Conservation (phyloP, 805 yeast genomes). For the Wickerhamiella allomyrinae region DNA sequence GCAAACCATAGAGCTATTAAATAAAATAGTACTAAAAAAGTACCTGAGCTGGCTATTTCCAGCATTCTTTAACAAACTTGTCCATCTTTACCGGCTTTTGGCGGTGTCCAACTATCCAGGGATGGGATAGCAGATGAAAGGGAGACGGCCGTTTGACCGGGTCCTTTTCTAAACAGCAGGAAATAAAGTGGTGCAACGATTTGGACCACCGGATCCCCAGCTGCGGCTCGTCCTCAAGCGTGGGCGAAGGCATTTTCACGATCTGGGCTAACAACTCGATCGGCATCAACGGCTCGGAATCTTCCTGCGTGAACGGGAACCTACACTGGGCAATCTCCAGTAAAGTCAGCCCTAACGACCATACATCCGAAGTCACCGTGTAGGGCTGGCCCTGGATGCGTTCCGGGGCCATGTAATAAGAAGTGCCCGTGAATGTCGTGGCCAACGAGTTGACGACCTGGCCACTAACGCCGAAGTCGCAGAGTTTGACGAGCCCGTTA, state of each 20-base stretch:
- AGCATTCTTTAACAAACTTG: slow-evolving; percentile 60
- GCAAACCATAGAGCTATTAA: neutral
- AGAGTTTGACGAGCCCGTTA: slow-evolving; percentile 72
- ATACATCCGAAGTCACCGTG: slow-evolving; percentile 87
- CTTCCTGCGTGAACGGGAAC: slow-evolving; percentile 58
- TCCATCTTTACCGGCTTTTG: slow-evolving; percentile 69
- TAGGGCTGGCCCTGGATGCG: slow-evolving; percentile 91
- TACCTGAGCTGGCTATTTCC: slow-evolving; percentile 20
- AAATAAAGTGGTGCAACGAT: slow-evolving; percentile 68
- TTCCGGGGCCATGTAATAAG: slow-evolving; percentile 98
- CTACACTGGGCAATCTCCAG: slow-evolving; percentile 87
- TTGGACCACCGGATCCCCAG: slow-evolving; percentile 69
- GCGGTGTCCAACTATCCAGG: slow-evolving; percentile 78
- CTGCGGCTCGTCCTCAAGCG: slow-evolving; percentile 59
- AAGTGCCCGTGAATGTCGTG: slow-evolving; percentile 93
- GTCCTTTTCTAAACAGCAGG: slow-evolving; percentile 68
- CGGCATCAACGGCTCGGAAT: slow-evolving; percentile 48
- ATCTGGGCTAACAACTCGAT: slow-evolving; percentile 75
- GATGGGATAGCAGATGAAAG: slow-evolving; percentile 82
- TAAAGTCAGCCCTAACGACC: slow-evolving; percentile 89
- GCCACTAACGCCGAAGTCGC: slow-evolving; percentile 97
- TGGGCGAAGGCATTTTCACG: slow-evolving; percentile 64
- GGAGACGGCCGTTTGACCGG: slow-evolving; percentile 78
- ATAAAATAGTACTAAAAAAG: neutral
- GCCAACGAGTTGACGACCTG: slow-evolving; percentile 92